Percentiles rank a stretch among this genome's conserved stretches.
Evolutionary conservation across 2,329 filamentous ascomycete species (phyloP).

Genomic region (Aspergillus udagawae): DNA sequence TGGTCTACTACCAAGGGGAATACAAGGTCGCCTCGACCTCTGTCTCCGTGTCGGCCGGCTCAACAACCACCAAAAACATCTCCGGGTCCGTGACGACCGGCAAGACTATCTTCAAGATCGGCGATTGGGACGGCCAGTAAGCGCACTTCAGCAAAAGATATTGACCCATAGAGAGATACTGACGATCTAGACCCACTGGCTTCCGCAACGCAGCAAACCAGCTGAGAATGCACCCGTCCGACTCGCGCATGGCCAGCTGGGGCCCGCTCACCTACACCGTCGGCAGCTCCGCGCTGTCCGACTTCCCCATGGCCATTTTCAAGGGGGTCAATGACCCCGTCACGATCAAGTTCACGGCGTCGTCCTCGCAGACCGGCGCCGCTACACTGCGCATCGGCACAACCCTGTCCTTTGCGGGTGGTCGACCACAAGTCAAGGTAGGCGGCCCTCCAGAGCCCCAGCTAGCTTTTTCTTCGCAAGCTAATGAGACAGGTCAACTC

Average conservation of each 20-base stretch:
- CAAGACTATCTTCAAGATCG: slow-evolving; percentile 60
- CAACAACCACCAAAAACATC: slow-evolving; percentile 49
- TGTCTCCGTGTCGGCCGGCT: slow-evolving; percentile 50
- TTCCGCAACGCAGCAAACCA: slow-evolving; percentile 66
- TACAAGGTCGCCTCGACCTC: slow-evolving; percentile 50
- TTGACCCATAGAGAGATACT: neutral
- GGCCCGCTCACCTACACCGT: slow-evolving; percentile 58
- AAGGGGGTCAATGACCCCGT: slow-evolving; percentile 57
- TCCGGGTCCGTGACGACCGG: slow-evolving; percentile 46
- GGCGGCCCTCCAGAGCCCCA: neutral
- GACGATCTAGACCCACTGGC: slow-evolving; percentile 45
- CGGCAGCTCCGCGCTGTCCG: slow-evolving; percentile 48
- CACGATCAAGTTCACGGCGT: slow-evolving; percentile 58
- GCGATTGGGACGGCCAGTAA: slow-evolving; percentile 59
- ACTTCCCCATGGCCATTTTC: slow-evolving; percentile 65
- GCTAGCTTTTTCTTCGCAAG: neutral
- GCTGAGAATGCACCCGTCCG: slow-evolving; percentile 65
- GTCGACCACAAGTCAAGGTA: slow-evolving; percentile 50
- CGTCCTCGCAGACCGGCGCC: slow-evolving; percentile 47
- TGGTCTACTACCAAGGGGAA: slow-evolving; percentile 61
- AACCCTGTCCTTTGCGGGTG: slow-evolving; percentile 59
- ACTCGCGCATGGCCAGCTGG: slow-evolving; percentile 61
- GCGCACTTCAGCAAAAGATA: slow-evolving; percentile 2
- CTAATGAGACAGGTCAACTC: slow-evolving; percentile 46
- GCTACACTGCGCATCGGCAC: slow-evolving; percentile 63